Evolutionary conservation across 2,329 filamentous ascomycete species (phyloP).

Genomic region (Leptographium procerum): DNA sequence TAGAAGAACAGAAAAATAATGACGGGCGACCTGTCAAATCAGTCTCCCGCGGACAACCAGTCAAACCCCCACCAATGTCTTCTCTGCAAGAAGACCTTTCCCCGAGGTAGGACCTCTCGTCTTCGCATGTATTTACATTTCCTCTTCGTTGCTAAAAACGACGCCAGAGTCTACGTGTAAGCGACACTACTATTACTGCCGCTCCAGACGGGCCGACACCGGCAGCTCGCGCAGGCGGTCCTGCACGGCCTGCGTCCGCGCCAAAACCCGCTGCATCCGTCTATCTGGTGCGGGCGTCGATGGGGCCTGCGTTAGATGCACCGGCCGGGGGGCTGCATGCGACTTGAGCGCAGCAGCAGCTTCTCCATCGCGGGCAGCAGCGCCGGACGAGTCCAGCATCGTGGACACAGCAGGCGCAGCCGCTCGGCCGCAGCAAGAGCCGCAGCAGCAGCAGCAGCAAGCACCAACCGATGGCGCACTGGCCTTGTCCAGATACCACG

Average conservation of each 20-base stretch:
- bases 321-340: not conserved
- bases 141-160: not conserved
- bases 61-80: not conserved
- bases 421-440: too few relatives aligned
- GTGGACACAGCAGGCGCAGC: not conserved
- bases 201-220: not conserved
- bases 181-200: not conserved
- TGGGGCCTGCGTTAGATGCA: not conserved
- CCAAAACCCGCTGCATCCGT: not conserved
- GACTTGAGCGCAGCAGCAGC: not conserved
- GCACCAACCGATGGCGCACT: not conserved
- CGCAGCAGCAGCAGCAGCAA: not conserved
- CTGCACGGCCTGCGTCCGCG: not conserved
- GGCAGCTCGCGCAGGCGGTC: not conserved
- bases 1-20: not conserved
- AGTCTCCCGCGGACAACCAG: not conserved
- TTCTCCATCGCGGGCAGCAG: not conserved
- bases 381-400: not conserved
- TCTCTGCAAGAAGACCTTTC: not conserved
- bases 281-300: not conserved
- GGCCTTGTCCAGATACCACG: not conserved
- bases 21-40: not conserved
- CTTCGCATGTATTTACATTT: not conserved
- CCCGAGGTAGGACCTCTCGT: not conserved
- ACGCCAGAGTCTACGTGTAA: not conserved